Evolutionary conservation across 768 basidiomycete genomes (phyloP), one percentile per base, ranked within the genome.

Genomic region (Kwoniella sp.): DNA sequence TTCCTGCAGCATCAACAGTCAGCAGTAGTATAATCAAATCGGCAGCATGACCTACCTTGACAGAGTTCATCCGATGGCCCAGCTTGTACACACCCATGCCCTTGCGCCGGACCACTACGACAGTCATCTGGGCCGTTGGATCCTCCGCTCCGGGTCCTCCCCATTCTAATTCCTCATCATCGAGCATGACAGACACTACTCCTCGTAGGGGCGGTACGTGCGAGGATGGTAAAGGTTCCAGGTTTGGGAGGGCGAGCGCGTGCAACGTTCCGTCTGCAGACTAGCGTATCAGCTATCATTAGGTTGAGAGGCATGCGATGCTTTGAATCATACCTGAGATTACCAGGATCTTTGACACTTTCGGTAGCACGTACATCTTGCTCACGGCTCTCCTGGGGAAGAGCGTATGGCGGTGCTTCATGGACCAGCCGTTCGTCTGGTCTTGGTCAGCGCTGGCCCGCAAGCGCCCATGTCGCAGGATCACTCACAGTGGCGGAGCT

Each of bases 121-220:
- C 44, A 3, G 67, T 67, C 54, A 76, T 71, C 19, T 70, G 69
- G 1, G 58, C 50, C 15, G 47, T 53, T 36, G 20, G 37, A 3
- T 60, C 71, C 19, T 57, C 63, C 11, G 56, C 41, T 6, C 49
- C 65, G 12, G 68, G 59, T 41, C 61, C 66, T 17, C 47, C 62
- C 70, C 64, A 27, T 74, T 79, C 56, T 78, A 78, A 20, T 67
- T 73, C 26, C 79, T 67, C 70, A 49, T 91, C 83, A 66, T 98
- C 92, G 0, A 95, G 83, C 0, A 89, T 83, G 58, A 93, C 83
- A 0, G 85, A 78, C 17, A 86, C 75, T 3, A 88, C 86, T 53
- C 91, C 84, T 38, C 89, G 81, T 20, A 96, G 79, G 2, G 91
- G 86, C 50, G 85, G 85, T 56, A 88, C 83, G 14, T 75, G 59